Evolutionary conservation across 2,329 filamentous ascomycete genomes (phyloP).

Genomic region (Calonectria pteridis): DNA sequence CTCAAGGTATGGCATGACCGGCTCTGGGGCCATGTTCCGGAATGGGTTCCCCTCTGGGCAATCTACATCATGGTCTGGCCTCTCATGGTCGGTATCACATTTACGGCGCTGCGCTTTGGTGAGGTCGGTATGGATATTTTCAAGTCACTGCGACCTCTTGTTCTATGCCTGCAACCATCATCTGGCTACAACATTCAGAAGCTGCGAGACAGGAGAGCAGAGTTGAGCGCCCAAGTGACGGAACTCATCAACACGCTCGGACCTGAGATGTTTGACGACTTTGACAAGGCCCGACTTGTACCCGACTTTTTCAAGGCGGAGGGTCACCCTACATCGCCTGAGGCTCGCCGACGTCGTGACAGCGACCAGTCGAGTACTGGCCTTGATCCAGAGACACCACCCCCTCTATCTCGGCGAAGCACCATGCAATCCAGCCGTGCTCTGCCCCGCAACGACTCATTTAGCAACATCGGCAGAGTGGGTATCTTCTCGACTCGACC

Average conservation of each 20-base stretch:
- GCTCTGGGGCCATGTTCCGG: conserved; percentile 83
- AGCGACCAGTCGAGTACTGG: conserved; percentile 62
- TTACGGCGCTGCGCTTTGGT: conserved; percentile 92
- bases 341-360: conserved; percentile 55
- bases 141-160: conserved; percentile 90
- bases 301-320: conserved; percentile 63
- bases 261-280: conserved; percentile 97
- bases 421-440: conserved; percentile 67
- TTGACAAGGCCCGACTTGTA: conserved; percentile 81
- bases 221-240: conserved; percentile 85
- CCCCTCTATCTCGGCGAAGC: conserved; percentile 59
- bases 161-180: conserved; percentile 86
- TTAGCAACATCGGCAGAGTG: conserved; percentile 88
- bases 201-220: conserved; percentile 78
- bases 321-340: conserved; percentile 35
- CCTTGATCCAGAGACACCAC: conserved; percentile 54
- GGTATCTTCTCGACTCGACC: conserved; percentile 92
- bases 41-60: conserved; percentile 83
- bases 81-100: conserved; percentile 89
- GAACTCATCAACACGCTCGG: conserved; percentile 95
- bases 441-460: conserved; percentile 89
- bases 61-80: conserved; percentile 81
- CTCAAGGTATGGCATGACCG: conserved; percentile 85
- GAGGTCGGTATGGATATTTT: conserved; percentile 99
- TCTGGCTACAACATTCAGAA: conserved; percentile 87